phyloP scores from a whole-genome alignment of 2,329 filamentous ascomycete species.

The Arthrobotrys pseudoclavata region DNA sequence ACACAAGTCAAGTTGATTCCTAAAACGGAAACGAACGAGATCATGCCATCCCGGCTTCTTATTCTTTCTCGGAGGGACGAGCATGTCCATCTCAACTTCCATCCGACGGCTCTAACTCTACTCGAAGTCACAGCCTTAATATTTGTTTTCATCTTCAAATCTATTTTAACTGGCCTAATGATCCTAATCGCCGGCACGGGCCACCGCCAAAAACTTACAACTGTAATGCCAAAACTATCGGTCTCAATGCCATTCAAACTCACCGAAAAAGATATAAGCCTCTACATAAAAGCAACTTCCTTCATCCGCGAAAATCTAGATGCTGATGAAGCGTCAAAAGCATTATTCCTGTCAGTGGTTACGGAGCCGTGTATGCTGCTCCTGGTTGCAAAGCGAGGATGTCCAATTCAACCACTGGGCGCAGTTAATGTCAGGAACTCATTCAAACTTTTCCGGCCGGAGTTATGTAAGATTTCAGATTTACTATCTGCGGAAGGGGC shows the following conservation, averaged over 20 bases:
- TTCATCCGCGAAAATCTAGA: conserved; percentile 23
- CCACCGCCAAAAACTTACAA: conserved; percentile 23
- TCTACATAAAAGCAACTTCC: conserved; percentile 22
- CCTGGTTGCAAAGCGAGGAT: conserved; percentile 37
- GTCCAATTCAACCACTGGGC: conserved; percentile 50
- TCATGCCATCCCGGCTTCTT: conserved; percentile 29
- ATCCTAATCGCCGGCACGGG: conserved; percentile 35
- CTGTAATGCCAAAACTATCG: conserved; percentile 47
- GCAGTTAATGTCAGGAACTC: conserved; percentile 48
- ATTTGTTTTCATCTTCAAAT: conserved; percentile 49
- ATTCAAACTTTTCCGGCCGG: conserved; percentile 41
- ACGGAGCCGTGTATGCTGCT: conserved; percentile 53
- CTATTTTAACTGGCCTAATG: conserved; percentile 30
- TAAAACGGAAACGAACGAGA: neutral
- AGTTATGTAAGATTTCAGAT: conserved; percentile 31
- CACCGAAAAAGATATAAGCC: conserved; percentile 36
- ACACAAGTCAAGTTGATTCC: conserved; percentile 11
- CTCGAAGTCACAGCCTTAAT: conserved; percentile 35
- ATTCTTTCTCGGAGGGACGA: conserved; percentile 28
- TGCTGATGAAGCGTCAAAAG: conserved; percentile 15
- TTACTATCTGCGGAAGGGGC: conserved; percentile 24
- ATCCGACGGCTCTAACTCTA: conserved; percentile 36
- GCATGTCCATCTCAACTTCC: conserved; percentile 34
- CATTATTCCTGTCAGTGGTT: conserved; percentile 36
- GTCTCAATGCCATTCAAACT: conserved; percentile 52